Evolutionary conservation across 2,329 filamentous ascomycete species (phyloP), one percentile per base, ranked within the genome.

Genomic region (Pyrenophora tritici-repentis): DNA sequence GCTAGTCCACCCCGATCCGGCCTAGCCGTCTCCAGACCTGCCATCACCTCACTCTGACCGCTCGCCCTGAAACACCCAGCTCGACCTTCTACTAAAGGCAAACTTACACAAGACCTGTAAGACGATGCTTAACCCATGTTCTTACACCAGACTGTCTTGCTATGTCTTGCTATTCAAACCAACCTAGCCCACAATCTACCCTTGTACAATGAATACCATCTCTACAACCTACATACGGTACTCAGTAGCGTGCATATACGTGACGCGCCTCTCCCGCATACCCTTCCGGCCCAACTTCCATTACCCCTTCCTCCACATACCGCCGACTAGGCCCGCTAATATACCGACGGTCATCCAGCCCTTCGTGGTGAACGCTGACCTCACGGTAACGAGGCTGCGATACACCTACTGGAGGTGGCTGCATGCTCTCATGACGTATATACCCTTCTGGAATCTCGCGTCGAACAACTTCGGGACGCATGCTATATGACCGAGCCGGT

Each of bases 291-390:
- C 50, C 62, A 12, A 61, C 47, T 38, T 72, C 67, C 29, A 65
- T 48, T 4, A 58, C 59, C 22, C 66, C 66, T 18, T 77, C 73
- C 48, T 79, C 77, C 17, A 77, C 67, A 61, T 77, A 79, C 17
- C 74, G 67, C 42, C 70, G 59, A 22, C 58, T 42, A 42, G 65
- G 61, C 24, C 66, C 65, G 46, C 65, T 67, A 9, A 65, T 55
- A 39, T 67, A 73, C 4, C 69, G 70, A 14, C 65, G 63, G 22
- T 71, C 70, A 38, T 72, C 69, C 26, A 62, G 58, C 8, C 66
- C 56, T 45, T 72, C 70, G 42, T 62, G 67, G 13, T 63, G 76
- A 29, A 78, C 72, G 51, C 76, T 79, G 41, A 77, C 68, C 65
- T 73, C 66, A 45, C 67, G 59, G 56, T 71, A 72, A 61, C 75